These are phyloP conservation scores for Cryptococcus sp. DNA, from an alignment of 1,284 basidiomycete species.

Conservation along the genomic window DNA sequence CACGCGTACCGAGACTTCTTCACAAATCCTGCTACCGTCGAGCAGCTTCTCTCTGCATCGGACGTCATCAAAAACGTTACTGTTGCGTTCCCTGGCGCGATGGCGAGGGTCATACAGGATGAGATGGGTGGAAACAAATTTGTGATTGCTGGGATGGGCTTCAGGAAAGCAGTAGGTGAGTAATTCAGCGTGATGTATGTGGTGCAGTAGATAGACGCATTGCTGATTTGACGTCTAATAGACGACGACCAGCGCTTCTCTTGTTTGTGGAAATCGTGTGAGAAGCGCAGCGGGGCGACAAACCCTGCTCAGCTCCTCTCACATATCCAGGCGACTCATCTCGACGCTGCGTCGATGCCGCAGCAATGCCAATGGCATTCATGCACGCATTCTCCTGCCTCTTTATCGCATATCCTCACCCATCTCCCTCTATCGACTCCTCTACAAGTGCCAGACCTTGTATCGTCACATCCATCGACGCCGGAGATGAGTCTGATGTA, in stretches of 20 bases:
- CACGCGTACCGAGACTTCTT: slow-evolving; percentile 51
- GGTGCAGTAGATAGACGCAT: background rate
- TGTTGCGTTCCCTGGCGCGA: slow-evolving; percentile 47
- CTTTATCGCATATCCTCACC: slow-evolving; percentile 42
- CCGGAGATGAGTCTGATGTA: slow-evolving; percentile 23
- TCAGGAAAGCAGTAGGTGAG: slow-evolving; percentile 39
- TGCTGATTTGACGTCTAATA: slow-evolving; percentile 13
- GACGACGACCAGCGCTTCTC: slow-evolving; percentile 41
- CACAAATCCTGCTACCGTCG: slow-evolving; percentile 32
- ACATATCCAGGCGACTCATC: slow-evolving; percentile 35
- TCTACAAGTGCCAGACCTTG: slow-evolving; percentile 13
- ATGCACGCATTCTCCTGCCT: slow-evolving; percentile 35
- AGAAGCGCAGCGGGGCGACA: slow-evolving; percentile 10
- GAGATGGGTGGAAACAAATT: slow-evolving; percentile 42
- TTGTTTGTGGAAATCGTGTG: slow-evolving; percentile 42
- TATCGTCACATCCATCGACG: slow-evolving; percentile 19
- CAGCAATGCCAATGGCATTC: slow-evolving; percentile 38
- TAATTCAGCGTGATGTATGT: background rate
- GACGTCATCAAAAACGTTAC: slow-evolving; percentile 53
- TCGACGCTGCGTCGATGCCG: slow-evolving; percentile 12
- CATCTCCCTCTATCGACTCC: slow-evolving; percentile 34
- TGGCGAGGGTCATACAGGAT: slow-evolving; percentile 40
- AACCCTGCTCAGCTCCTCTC: slow-evolving; percentile 31
- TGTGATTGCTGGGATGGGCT: slow-evolving; percentile 50
- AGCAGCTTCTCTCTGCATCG: slow-evolving; percentile 45